phyloP scores from a whole-genome alignment of 2,329 filamentous ascomycete species.

The Scytalidium lignicola region DNA sequence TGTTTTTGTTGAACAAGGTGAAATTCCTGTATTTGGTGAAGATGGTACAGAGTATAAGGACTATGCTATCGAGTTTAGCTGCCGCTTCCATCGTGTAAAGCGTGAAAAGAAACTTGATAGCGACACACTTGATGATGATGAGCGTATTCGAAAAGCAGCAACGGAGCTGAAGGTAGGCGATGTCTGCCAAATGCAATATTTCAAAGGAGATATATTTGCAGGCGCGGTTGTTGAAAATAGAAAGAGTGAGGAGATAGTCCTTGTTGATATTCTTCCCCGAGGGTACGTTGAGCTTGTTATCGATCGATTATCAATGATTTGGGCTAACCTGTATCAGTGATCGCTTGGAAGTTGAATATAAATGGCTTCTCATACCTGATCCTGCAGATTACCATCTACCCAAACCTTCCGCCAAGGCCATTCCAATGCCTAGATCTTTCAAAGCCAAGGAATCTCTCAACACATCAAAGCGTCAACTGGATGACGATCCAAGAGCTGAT shows the following conservation, averaged over 20 bases:
- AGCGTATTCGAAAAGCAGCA: conserved; percentile 64
- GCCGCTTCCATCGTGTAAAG: conserved; percentile 88
- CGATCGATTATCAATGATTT: conserved; percentile 7
- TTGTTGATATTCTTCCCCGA: conserved; percentile 79
- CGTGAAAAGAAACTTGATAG: conserved; percentile 71
- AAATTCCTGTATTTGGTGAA: conserved; percentile 80
- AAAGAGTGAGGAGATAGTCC: conserved; percentile 64
- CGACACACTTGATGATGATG: conserved; percentile 64
- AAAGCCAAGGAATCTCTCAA: conserved; percentile 64
- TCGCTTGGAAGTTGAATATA: conserved; percentile 75
- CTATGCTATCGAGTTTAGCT: conserved; percentile 87
- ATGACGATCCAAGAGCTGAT: conserved; percentile 59
- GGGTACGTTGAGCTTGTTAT: conserved; percentile 51
- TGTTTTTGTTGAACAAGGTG: conserved; percentile 82
- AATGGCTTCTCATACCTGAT: conserved; percentile 72
- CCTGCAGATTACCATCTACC: conserved; percentile 64
- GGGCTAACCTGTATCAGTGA: conserved; percentile 53
- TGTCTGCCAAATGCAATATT: conserved; percentile 80
- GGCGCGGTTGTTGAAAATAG: conserved; percentile 84
- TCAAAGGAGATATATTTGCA: conserved; percentile 83
- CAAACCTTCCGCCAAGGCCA: conserved; percentile 69
- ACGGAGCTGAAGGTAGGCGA: conserved; percentile 65
- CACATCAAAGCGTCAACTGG: conserved; percentile 52
- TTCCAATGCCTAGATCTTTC: conserved; percentile 61
- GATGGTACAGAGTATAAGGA: conserved; percentile 91